Evolutionary conservation across 1,139 yeast genomes (phyloP).

Genomic region (Debaryomyces fabryi): DNA sequence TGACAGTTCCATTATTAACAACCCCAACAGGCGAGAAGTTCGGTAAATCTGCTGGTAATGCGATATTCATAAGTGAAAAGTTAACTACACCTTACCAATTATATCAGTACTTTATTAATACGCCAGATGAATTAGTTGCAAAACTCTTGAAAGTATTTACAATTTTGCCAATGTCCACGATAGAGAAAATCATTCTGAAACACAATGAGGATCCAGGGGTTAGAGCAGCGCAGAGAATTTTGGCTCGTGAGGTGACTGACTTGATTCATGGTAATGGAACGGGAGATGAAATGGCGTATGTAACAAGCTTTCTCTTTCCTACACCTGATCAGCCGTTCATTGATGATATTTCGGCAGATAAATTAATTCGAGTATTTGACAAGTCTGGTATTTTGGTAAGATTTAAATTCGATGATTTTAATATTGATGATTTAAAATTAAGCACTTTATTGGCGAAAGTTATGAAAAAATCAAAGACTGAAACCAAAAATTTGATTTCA

Average conservation of each 20-base stretch:
- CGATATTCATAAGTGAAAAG: constrained; percentile 76
- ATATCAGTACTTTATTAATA: constrained; percentile 82
- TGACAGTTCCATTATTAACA: constrained; percentile 88
- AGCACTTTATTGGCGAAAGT: constrained; percentile 42
- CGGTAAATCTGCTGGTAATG: constrained; percentile 97
- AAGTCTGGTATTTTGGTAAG: constrained; percentile 60
- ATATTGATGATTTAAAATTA: constrained; percentile 39
- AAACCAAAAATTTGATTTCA: constrained; percentile 63
- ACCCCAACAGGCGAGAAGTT: constrained; percentile 92
- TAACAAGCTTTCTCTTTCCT: constrained; percentile 70
- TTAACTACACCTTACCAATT: constrained; percentile 80
- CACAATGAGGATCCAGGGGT: constrained; percentile 63
- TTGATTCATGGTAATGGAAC: constrained; percentile 82
- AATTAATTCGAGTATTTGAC: constrained; percentile 59
- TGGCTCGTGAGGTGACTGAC: constrained; percentile 87
- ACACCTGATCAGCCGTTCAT: constrained; percentile 53
- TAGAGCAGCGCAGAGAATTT: constrained; percentile 70
- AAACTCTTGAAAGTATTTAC: constrained; percentile 77
- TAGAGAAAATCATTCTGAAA: constrained; percentile 52
- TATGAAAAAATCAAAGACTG: constrained; percentile 48
- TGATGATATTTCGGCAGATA: constrained; percentile 51
- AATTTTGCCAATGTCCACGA: constrained; percentile 63
- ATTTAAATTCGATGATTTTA: constrained; percentile 40
- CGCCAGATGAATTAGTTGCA: constrained; percentile 76
- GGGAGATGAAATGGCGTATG: constrained; percentile 65